Evolutionary conservation across 139 green algal species (phyloP), one percentile per base, ranked within the genome.

Genomic region (Bryopsis sp.): DNA sequence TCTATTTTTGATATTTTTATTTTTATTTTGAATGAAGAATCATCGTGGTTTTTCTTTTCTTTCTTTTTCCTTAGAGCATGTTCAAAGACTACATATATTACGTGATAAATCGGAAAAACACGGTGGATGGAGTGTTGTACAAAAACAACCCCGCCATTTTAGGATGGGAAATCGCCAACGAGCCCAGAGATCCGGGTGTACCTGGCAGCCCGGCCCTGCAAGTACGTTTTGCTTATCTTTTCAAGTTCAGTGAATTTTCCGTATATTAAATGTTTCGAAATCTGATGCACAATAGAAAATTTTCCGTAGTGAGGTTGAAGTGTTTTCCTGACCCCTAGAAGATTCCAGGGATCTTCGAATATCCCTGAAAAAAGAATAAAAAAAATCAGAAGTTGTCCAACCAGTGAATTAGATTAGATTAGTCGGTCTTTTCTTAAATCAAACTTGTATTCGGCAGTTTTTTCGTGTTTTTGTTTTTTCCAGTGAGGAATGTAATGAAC

Each of bases 141-240:
- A 74, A 78, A 61, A 70, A 91, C 35, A 85, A 91, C 48, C 85
- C 85, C 0, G 72, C 75, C 1, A 91, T 90, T 34, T 68, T 89
- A 57, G 81, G 61, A 2, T 91, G 82, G 82, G 64, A 72, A 28
- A 58, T 89, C 8, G 72, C 73, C 28, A 91, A 91, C 37, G 85
- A 91, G 72, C 75, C 84, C 19, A 75, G 74, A 32, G 82, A 83
- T 72, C 34, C 64, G 1, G 76, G 76, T 15, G 75, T 83, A 46
- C 70, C 47, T 28, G 66, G 43, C 36, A 72, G 66, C 50, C 67
- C 43, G 58, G 73, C 60, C n/a, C 43, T 89, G 58, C 67, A 64
- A 39, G 63, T 64, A 3, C 28, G 11, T 19, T 29, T n/a, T 37
- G 38, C 7, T 6, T 39, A 3, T 29, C 35, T 60, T 8, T 26